Evolutionary conservation across 2,329 filamentous ascomycete genomes (phyloP), one percentile per base, ranked within the genome.

Genomic region (Penicillium sp.): DNA sequence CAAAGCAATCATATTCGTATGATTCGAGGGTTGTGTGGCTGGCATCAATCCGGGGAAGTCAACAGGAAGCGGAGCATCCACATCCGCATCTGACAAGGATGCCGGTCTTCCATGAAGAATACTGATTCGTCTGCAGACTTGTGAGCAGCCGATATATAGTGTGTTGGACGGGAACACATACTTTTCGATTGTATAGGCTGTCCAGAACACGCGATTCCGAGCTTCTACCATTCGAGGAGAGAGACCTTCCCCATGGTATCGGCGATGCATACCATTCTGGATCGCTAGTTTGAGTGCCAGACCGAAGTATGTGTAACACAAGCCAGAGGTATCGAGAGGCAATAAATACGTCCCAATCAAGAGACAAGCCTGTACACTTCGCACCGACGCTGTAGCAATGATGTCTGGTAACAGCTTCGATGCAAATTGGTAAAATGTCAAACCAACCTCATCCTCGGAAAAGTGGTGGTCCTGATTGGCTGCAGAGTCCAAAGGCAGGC

Each of bases 241-340:
- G 8, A 78, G 63, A 0, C 67, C 71, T 34, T 71, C 68, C 2
- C 71, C 73, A 1, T 69, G 61, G 41, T 73, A 75, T 38, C 67
- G 72, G 33, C 77, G 66, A 48, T 80, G 77, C 76, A 80, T 78
- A 7, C 77, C 77, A 51, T 80, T 80, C 45, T 79, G 76, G 10
- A 80, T 78, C 2, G 76, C 77, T 42, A 80, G 62, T 43, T 77
- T 78, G 28, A 79, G 62, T 2, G 75, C 74, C 9, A 80, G 56
- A 5, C 75, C 76, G 32, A 79, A 66, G 47, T 80, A 80, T 2
- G 75, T 76, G 47, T 79, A 80, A 2, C 74, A 74, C 14, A 80
- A 57, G 0, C 77, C 77, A 1, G 75, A 76, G 0, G 77, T 73
- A 52, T 80, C 77, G 0, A 79, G 63, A 0, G 77, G 76, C 4